These are phyloP conservation scores for Perilla frutescens DNA, from an alignment of 257 asterid genomes.

Conservation along the genomic window DNA sequence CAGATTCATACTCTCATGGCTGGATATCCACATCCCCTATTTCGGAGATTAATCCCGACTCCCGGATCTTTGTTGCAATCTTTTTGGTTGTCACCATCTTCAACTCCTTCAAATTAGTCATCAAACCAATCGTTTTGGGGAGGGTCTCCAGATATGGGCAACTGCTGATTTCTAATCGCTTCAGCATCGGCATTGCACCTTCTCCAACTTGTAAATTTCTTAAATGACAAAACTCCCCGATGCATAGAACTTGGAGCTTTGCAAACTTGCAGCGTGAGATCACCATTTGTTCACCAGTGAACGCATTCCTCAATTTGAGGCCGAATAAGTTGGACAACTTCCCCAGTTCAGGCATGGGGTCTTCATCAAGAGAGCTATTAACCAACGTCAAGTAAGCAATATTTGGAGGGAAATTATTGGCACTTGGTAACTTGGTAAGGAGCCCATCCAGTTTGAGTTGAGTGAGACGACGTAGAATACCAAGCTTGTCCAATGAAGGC, in stretches of 20 bases:
- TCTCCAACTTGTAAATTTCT: neutral
- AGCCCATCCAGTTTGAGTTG: conserved; percentile 20
- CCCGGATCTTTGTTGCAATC: neutral
- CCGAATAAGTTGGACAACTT: neutral
- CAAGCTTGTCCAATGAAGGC: neutral
- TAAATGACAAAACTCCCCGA: neutral
- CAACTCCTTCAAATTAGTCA: neutral
- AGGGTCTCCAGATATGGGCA: conserved; percentile 1
- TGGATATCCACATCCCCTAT: neutral
- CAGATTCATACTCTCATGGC: neutral
- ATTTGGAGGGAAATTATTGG: conserved; percentile 32
- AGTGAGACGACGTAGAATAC: neutral
- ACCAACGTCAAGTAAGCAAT: conserved; percentile 27
- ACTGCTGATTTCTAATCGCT: conserved; percentile 21
- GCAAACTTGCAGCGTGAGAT: conserved; percentile 20
- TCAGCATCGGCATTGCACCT: conserved; percentile 32
- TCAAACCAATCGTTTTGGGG: neutral
- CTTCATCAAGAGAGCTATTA: neutral
- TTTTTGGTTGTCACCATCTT: neutral
- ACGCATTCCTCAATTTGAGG: conserved; percentile 12
- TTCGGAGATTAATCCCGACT: neutral
- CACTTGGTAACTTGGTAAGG: neutral
- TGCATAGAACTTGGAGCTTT: conserved; percentile 15
- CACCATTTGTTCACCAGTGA: neutral
- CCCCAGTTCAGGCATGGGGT: conserved; percentile 12